Evolutionary conservation across 2,329 filamentous ascomycete genomes (phyloP), one percentile per base, ranked within the genome.

Genomic region (Fusarium bactridioides): DNA sequence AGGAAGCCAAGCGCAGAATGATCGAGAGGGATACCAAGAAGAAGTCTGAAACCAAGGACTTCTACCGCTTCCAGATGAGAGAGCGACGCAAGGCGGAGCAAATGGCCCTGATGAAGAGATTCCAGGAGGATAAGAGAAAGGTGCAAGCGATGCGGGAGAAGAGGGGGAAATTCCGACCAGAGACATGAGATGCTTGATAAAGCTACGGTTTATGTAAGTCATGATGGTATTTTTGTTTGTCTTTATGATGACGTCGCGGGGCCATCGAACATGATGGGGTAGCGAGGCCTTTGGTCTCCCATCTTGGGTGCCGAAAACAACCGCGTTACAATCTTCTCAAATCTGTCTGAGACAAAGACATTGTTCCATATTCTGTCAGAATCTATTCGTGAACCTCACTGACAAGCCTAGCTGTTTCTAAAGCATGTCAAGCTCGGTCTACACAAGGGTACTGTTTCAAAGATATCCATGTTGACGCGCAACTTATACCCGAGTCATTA

Each of bases 1-100:
- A 91, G 77, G 89, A 89, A 75, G 86, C 86, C 51, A 83, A 82
- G 67, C 84, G 83, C 76, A 87, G 86, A 80, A 87, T 90, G 84
- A 83, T 89, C 78, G 89, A 93, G 80, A 88, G 90, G 81, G 86
- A 86, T 73, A 85, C 87, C 76, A 85, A 88, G 82, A 91, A 88
- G 84, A 89, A 87, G 78, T 85, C 86, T 41, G 89, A 91, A 54
- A 84, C 90, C 76, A 88, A 88, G 67, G 91, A 93, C 80, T 97
- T 97, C 79, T 97, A 97, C 81, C 86, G 93, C 66, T 97, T 95
- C 86, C 94, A 97, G 85, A 87, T 89, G 73, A 84, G 94, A 51
- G 92, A 96, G 84, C 90, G 90, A 84, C 89, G 91, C 83, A 96
- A 96, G 86, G 89, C 90, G 77, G 88, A 90, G 76, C 92, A 94